Evolutionary conservation across 805 yeast species (phyloP), one percentile per base, ranked within the genome.

Genomic region (Myxozyma vanderwaltii): DNA sequence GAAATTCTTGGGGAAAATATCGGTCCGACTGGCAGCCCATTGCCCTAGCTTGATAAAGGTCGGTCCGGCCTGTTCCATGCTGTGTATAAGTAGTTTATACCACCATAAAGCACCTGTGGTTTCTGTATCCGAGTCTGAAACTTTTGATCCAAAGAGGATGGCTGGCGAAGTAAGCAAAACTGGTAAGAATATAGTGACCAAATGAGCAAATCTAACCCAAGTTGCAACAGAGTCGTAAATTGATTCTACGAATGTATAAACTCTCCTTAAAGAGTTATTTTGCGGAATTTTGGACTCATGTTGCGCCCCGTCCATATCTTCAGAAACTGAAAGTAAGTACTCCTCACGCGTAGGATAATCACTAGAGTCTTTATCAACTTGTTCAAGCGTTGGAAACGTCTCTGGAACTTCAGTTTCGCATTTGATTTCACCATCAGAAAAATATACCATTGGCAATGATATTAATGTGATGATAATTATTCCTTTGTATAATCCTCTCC

Each of bases 1-100:
- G 72, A 92, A 74, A 41, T 81, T 88, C 48, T 75, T 76, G 2
- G 96, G 86, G 74, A 94, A 92, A 35, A 94, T 86, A 74, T 94
- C 99, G 0, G 96, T 89, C 72, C 99, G 82, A 10, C 96, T 88
- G 1, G 97, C 97, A 0, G 99, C 99, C 99, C 99, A 94, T 76
- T 94, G 99, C 2, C 98, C 99, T 58, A 94, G 80, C 68, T 77
- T 77, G 58, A 77, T 75, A 64, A 77, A 94, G 2, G 96, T 86
- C 2, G 98, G 96, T 0, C 99, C 99, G 0, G 96, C 97, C 17
- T 77, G 63, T 72, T 92, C 96, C 58, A 94, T 82, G 0, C 86
- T 76, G 70, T 81, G 72, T 50, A 89, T 79, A 21, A 92, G 74
- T 48, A 83, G 73, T 54, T 74, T 73, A 72, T 81, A 91, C 97